These are phyloP conservation scores for Cercospora sojina DNA, from an alignment of 2,329 filamentous ascomycete genomes.

Conservation along the genomic window DNA sequence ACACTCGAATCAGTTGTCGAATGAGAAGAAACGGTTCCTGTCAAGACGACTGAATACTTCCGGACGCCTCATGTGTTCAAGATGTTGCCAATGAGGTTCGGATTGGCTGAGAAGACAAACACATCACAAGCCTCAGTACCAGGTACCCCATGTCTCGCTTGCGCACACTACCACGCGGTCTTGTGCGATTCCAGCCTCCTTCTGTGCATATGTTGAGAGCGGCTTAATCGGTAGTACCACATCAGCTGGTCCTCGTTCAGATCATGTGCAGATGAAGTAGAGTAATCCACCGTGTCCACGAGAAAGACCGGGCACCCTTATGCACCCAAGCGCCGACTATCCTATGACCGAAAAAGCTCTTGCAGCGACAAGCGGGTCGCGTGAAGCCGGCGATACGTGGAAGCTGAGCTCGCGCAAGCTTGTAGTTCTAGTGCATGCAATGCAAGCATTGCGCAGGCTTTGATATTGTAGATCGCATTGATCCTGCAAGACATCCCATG, in stretches of 20 bases:
- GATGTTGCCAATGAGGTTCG: neutral
- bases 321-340: constrained; percentile 7
- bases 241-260: neutral
- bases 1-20: neutral
- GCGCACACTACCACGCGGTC: neutral
- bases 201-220: constrained; percentile 10
- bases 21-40: neutral
- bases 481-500: constrained; percentile 14
- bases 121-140: constrained; percentile 16
- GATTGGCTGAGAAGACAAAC: neutral
- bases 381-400: constrained; percentile 8
- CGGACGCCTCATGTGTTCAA: neutral
- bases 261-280: constrained; percentile 8
- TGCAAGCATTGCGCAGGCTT: constrained; percentile 6
- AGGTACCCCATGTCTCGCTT: constrained; percentile 7
- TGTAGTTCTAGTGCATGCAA: neutral
- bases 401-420: constrained; percentile 2
- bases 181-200: constrained; percentile 14
- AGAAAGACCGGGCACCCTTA: neutral
- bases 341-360: constrained; percentile 5
- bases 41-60: neutral
- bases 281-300: constrained; percentile 1
- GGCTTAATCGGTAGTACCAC: neutral
- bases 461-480: neutral
- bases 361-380: constrained; percentile 7